A percentile compares a stretch with the other conserved stretches of the same genome.
Conservation (phyloP, 2,329 filamentous ascomycete genomes). For the Rutstroemia sp. region DNA sequence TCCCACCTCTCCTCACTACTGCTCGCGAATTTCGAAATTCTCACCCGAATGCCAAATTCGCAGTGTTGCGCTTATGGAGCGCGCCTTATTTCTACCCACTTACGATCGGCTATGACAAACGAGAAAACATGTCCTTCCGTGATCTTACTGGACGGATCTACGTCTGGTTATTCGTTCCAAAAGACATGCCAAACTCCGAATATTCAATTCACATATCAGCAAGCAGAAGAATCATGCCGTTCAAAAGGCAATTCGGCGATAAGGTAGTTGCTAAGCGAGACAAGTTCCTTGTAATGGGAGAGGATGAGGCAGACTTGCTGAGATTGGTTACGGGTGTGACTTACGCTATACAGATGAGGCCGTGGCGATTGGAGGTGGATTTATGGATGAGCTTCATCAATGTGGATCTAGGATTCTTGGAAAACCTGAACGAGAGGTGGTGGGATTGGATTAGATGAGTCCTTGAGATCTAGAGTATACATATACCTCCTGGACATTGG, state of each 20-base stretch:
- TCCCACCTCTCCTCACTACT: conserved; percentile 29
- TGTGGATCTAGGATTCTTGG: conserved; percentile 38
- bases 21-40: conserved; percentile 28
- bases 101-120: conserved; percentile 35
- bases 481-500: too few species aligned
- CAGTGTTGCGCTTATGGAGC: conserved; percentile 39
- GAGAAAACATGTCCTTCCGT: conserved; percentile 32
- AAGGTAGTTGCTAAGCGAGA: conserved; percentile 36
- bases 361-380: conserved; percentile 44
- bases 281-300: conserved; percentile 39
- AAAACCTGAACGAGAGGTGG: conserved; percentile 31
- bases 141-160: conserved; percentile 38
- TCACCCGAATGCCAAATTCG: conserved; percentile 32
- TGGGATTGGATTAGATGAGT: background rate
- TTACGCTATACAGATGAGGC: conserved; percentile 40
- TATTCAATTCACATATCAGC: conserved; percentile 37
- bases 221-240: conserved; percentile 10
- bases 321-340: conserved; percentile 34
- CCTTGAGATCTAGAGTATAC: too few species aligned
- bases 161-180: conserved; percentile 42
- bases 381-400: conserved; percentile 44
- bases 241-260: conserved; percentile 29
- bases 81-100: conserved; percentile 43
- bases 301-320: conserved; percentile 34
- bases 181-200: conserved; percentile 38